Conservation (phyloP, 225 moss, liverwort and hornwort genomes). For the Pseudoscleropodium purum region DNA sequence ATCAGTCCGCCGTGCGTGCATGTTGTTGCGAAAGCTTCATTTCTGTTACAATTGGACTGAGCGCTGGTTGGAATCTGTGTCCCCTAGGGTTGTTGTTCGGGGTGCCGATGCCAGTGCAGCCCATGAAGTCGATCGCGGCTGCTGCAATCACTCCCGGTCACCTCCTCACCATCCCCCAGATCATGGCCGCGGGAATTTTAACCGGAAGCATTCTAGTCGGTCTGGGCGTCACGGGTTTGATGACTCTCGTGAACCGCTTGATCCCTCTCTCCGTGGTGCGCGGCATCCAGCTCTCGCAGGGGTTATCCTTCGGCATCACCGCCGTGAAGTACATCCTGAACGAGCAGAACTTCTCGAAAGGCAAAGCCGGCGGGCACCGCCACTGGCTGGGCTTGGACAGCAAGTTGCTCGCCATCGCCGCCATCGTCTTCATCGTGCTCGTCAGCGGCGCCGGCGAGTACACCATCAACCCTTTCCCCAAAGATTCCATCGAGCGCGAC, state of each 20-base stretch:
- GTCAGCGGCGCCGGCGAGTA: slow-evolving; percentile 61
- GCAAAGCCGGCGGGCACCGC: slow-evolving; percentile 24
- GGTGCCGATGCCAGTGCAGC: slow-evolving; percentile 72
- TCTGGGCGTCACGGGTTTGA: slow-evolving; percentile 40
- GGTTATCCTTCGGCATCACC: slow-evolving; percentile 37
- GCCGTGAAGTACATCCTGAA: slow-evolving; percentile 43
- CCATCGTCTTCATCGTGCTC: slow-evolving; percentile 50
- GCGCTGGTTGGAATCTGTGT: background rate
- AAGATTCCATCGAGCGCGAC: slow-evolving; percentile 4
- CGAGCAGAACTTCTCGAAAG: slow-evolving; percentile 43
- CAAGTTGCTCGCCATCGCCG: slow-evolving; percentile 39
- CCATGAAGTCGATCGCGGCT: slow-evolving; percentile 64
- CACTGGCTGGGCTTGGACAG: slow-evolving; percentile 69
- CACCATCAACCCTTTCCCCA: slow-evolving; percentile 6
- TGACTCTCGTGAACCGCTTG: slow-evolving; percentile 23
- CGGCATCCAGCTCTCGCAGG: slow-evolving; percentile 51
- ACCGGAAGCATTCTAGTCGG: slow-evolving; percentile 19
- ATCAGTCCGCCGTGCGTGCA: background rate
- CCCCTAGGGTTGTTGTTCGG: slow-evolving; percentile 34
- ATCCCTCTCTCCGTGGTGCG: slow-evolving; percentile 49
- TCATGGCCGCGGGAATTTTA: slow-evolving; percentile 52
- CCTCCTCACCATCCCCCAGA: slow-evolving; percentile 43
- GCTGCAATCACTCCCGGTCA: slow-evolving; percentile 39
- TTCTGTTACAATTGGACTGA: background rate
- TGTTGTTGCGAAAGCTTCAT: background rate